Evolutionary conservation across 2,329 filamentous ascomycete species (phyloP), one percentile per base, ranked within the genome.

Genomic region (Aspergillus felis): DNA sequence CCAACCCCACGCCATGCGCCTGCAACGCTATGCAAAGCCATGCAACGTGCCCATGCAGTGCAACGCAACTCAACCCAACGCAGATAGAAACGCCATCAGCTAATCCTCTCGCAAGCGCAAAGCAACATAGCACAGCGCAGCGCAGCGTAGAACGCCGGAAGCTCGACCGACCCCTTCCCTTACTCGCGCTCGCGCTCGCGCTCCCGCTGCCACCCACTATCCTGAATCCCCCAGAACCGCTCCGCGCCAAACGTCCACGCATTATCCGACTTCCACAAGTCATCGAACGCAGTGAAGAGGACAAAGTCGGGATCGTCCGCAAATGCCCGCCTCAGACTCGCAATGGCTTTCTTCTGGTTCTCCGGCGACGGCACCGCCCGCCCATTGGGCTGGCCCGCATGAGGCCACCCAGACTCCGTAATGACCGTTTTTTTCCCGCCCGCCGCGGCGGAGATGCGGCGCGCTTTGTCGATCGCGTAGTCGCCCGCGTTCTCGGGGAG

Each of bases 341-440:
- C 71, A 38, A 96, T 72, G 10, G 91, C 91, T 24, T 73, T 71
- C 10, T 77, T 70, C 72, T 96, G 91, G 63, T 92, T 85, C 10
- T 79, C 76, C n/a, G 77, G 66, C 12, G 85, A 85, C 0, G 91
- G 88, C 1, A 92, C 78, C n/a, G 90, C 90, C 20, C 70, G 68
- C 2, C 85, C 84, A 69, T 94, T 92, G 53, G 80, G 59, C 12
- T 78, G 64, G 20, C 91, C 91, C 63, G 84, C 73, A 71, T 84
- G 86, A 46, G 91, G 91, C 91, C 91, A 96, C 52, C 92, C 92
- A 3, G 88, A 87, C 78, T 96, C 92, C 1, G 90, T 91, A 64
- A 95, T 86, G 41, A 93, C 79, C 32, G 89, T 81, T 49, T 81
- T 80, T 74, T 91, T 88, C 25, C 76, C 75, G 53, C 81, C 84